These are phyloP conservation scores for Phaeotremella skinneri DNA, from an alignment of 768 basidiomycete genomes.

Conservation along the genomic window DNA sequence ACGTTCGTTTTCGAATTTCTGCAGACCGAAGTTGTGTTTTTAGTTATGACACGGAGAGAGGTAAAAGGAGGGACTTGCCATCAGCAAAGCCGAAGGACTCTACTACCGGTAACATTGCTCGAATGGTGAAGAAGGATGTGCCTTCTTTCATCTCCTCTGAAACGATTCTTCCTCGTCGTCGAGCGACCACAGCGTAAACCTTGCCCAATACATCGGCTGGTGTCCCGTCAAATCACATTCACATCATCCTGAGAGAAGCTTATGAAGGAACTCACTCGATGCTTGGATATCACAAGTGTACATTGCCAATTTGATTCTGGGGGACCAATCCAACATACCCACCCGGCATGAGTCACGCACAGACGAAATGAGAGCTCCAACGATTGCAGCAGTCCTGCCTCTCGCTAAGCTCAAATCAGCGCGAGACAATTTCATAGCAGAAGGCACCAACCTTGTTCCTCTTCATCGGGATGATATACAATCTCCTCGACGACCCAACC, in stretches of 20 bases:
- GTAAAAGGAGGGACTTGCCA: conserved; percentile 58
- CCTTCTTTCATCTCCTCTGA: conserved; percentile 99
- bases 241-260: background rate
- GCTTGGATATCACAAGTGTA: conserved; percentile 98
- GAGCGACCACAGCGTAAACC: conserved; percentile 91
- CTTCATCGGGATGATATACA: conserved; percentile 64
- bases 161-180: conserved; percentile 84
- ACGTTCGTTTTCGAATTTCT: conserved; percentile 96
- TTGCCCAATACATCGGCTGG: conserved; percentile 94
- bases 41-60: background rate
- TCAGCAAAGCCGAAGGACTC: conserved; percentile 98
- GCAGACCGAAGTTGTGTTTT: conserved; percentile 8
- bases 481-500: conserved; percentile 79
- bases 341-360: conserved; percentile 85
- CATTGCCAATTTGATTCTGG: conserved; percentile 94
- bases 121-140: conserved; percentile 87
- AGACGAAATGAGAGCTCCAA: conserved; percentile 84
- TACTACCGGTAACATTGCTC: conserved; percentile 86
- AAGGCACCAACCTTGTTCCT: conserved; percentile 52
- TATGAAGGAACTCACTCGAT: conserved; percentile 65
- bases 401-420: conserved; percentile 58
- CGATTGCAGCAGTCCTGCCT: conserved; percentile 76
- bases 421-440: background rate
- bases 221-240: conserved; percentile 7
- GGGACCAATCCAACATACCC: conserved; percentile 94